phyloP scores from a whole-genome alignment of 1,284 basidiomycete genomes.

The Fistulinella cinereoalba region DNA sequence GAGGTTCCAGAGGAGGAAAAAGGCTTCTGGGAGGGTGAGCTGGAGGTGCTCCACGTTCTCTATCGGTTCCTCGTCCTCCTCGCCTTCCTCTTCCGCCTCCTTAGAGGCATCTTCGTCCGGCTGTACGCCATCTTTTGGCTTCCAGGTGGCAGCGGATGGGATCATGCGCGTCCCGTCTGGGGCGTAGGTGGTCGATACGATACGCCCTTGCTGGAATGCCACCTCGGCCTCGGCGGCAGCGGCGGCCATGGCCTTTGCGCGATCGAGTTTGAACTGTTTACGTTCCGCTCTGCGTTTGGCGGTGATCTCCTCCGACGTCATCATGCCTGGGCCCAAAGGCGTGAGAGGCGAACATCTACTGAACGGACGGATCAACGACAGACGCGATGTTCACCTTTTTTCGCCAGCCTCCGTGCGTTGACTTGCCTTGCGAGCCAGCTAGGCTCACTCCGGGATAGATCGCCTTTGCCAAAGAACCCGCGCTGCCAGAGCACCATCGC shows the following conservation, averaged over 20 bases:
- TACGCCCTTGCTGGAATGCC: slow-evolving; percentile 63
- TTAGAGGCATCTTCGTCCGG: slow-evolving; percentile 5
- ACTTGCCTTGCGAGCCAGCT: slow-evolving; percentile 83
- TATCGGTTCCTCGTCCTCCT: slow-evolving; percentile 46
- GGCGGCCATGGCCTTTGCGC: slow-evolving; percentile 74
- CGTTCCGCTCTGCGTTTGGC: slow-evolving; percentile 82
- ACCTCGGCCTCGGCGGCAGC: slow-evolving; percentile 73
- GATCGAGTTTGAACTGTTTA: slow-evolving; percentile 87
- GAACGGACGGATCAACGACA: too few species aligned
- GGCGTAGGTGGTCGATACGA: slow-evolving; percentile 52
- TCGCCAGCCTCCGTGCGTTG: slow-evolving; percentile 56
- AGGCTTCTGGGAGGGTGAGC: slow-evolving; percentile 87
- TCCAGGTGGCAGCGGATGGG: slow-evolving; percentile 78
- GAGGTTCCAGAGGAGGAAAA: slow-evolving; percentile 84
- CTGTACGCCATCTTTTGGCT: slow-evolving; percentile 38
- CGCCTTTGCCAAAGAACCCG: slow-evolving; percentile 98
- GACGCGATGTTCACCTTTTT: slow-evolving; percentile 48
- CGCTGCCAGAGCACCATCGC: slow-evolving; percentile 77
- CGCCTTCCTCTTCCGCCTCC: slow-evolving; percentile 35
- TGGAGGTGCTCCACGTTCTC: slow-evolving; percentile 90
- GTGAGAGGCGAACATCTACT: too few species aligned
- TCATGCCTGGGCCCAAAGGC: slow-evolving; percentile 37
- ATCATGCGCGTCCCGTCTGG: slow-evolving; percentile 47
- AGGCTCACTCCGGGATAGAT: slow-evolving; percentile 90
- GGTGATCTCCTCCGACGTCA: slow-evolving; percentile 86